These are phyloP conservation scores for Rhododendron williamsianum DNA, from an alignment of 148 eudicot species.

Conservation along the genomic window DNA sequence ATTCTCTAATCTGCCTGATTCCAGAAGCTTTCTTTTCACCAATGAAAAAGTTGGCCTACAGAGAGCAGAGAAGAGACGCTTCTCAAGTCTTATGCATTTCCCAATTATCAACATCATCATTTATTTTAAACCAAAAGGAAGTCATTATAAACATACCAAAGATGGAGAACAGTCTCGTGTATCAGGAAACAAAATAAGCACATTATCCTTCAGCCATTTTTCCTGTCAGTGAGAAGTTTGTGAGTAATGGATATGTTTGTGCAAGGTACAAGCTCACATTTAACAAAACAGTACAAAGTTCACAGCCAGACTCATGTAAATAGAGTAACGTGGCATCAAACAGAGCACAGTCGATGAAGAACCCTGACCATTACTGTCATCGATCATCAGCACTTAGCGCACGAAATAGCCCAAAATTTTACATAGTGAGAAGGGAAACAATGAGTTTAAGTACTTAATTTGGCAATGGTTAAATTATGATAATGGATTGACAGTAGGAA, in stretches of 20 bases:
- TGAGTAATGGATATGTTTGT: not conserved
- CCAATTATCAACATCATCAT: not conserved
- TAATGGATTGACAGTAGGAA: not conserved
- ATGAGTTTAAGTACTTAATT: not conserved
- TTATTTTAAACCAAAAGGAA: not conserved
- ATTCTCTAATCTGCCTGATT: slow-evolving; percentile 47
- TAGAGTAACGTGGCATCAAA: slow-evolving; percentile 5
- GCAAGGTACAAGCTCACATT: not conserved
- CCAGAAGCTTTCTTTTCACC: slow-evolving; percentile 55
- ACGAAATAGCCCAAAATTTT: not conserved
- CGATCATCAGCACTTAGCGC: not conserved
- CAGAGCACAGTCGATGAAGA: not conserved
- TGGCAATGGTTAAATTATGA: not conserved
- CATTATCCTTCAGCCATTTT: slow-evolving; percentile 57
- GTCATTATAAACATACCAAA: slow-evolving; percentile 47
- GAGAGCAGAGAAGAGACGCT: slow-evolving; percentile 6
- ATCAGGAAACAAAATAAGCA: slow-evolving; percentile 64
- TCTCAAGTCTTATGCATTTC: slow-evolving; percentile 4
- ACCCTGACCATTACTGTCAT: not conserved
- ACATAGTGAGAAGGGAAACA: not conserved
- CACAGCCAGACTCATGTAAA: not conserved
- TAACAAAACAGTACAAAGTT: not conserved
- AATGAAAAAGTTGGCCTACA: slow-evolving; percentile 65
- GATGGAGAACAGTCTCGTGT: slow-evolving; percentile 82
- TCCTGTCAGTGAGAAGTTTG: slow-evolving; percentile 11